phyloP scores from a whole-genome alignment of 2,329 filamentous ascomycete genomes.

The Clathrospora elynae region DNA sequence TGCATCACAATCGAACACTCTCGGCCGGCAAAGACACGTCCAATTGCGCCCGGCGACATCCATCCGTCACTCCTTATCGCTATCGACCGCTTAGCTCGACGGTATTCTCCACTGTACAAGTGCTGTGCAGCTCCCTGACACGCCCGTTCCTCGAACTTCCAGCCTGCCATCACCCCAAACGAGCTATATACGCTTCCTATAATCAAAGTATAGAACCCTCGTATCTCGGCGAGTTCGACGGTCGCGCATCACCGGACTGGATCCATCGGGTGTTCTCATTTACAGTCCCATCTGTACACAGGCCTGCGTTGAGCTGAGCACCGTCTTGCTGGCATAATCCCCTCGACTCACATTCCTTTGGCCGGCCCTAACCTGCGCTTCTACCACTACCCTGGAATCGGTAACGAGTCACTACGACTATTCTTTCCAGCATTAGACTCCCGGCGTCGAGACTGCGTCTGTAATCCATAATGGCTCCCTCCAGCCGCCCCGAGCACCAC shows the following conservation, averaged over 20 bases:
- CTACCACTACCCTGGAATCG: conserved; percentile 47
- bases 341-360: conserved; percentile 49
- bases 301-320: conserved; percentile 34
- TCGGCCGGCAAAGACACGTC: conserved; percentile 11
- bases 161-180: conserved; percentile 19
- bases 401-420: conserved; percentile 43
- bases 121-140: conserved; percentile 16
- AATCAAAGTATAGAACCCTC: conserved; percentile 4
- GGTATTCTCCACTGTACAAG: conserved; percentile 10
- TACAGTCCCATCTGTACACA: too few species aligned
- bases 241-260: conserved; percentile 34
- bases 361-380: conserved; percentile 47
- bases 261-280: conserved; percentile 25
- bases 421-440: conserved; percentile 33
- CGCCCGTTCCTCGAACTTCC: conserved; percentile 10
- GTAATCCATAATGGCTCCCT: conserved; percentile 92
- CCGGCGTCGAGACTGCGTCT: conserved; percentile 38
- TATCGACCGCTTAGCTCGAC: conserved; percentile 17
- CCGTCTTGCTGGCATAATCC: conserved; percentile 41
- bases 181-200: conserved; percentile 20
- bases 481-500: conserved; percentile 77
- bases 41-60: conserved; percentile 20
- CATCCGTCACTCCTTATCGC: conserved; percentile 38
- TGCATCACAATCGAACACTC: conserved; percentile 39
- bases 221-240: conserved; percentile 2